Base-by-base conservation (phyloP, 345 rosid genomes). In the Lepidium africanum region DNA sequence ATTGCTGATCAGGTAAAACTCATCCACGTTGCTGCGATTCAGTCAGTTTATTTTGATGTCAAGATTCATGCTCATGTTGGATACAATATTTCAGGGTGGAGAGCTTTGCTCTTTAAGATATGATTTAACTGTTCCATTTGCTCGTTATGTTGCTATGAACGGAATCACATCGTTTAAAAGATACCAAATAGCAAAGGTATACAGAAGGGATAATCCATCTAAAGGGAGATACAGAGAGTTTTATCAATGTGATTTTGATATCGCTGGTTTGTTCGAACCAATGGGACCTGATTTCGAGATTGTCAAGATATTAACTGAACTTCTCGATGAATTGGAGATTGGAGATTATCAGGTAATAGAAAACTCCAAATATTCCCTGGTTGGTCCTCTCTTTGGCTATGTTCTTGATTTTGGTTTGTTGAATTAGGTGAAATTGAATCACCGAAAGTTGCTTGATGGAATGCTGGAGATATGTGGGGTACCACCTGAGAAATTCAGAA, bases 251-350 rank as follows among this genome's bases (percentile, higher is more conserved):
- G 97, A 89, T 76, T 87, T 91, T 69, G 99, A 94, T 76, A 87
- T 94, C 53, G 97, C 97, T 71, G 99, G 99, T 19, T 82, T 77
- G 70, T 86, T 73, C 60, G 91, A 84, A 80, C 86, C 81, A 69
- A 94, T 91, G 97, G 96, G 93, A 57, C 99, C 97, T 5, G 99
- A 94, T 67, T 91, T 83, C 50, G 99, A 94, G 84, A 77, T 87
- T 39, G 57, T 91, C 59, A 83, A 84, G 78, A 80, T 87, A 43
- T 72, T 91, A 78, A 86, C 87, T 1, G 97, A 91, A 77, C 82
- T 94, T 50, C 97, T 91, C 16, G 88, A 87, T 78, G 85, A 80
- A 46, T 76, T 94, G 25, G 77, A 83, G 63, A 91, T 94, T 42
- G 99, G 99, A 62, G 90, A 94, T 59, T 94, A 85, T 76, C 89